Percentiles rank a stretch among this genome's conserved stretches.
Conservation (phyloP, 495 filamentous ascomycete genomes). For the Staphylotrichum longicolle region DNA sequence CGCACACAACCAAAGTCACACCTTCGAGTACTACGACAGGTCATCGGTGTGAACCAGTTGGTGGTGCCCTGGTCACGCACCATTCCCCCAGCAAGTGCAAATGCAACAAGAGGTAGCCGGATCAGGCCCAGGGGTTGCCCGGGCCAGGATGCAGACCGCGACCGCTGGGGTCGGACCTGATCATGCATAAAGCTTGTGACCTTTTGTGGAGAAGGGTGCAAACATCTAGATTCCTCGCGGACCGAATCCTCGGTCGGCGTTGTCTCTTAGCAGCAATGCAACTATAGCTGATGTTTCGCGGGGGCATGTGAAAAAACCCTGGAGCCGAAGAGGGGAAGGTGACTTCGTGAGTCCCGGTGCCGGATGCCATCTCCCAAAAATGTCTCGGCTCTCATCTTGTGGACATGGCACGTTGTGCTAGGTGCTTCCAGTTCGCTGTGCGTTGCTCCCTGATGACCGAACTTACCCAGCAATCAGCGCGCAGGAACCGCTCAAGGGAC, state of each 20-base stretch:
- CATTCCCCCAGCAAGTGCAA: not conserved
- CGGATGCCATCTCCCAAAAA: not conserved
- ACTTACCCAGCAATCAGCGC: not conserved
- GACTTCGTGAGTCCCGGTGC: not conserved
- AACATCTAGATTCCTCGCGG: not conserved
- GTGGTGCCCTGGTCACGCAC: no score
- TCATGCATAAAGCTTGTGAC: conserved; percentile 1
- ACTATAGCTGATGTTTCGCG: not conserved
- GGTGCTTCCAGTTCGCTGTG: not conserved
- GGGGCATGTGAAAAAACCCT: not conserved
- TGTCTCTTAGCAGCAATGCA: not conserved
- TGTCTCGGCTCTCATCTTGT: not conserved
- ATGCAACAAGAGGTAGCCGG: not conserved
- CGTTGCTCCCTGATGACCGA: conserved; percentile 8
- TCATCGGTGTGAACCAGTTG: no score
- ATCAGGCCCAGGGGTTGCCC: not conserved
- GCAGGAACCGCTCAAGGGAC: not conserved
- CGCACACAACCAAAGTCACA: no score
- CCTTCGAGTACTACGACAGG: no score
- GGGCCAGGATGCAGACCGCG: not conserved
- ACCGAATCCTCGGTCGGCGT: not conserved
- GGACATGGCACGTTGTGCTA: conserved; percentile 4
- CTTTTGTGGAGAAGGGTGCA: no score
- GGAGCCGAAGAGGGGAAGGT: not conserved
- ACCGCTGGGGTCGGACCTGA: not conserved